A percentile compares a stretch with the other conserved stretches of the same genome.
Evolutionary conservation across 257 asterid species (phyloP).

Genomic region (Handroanthus guayacan): DNA sequence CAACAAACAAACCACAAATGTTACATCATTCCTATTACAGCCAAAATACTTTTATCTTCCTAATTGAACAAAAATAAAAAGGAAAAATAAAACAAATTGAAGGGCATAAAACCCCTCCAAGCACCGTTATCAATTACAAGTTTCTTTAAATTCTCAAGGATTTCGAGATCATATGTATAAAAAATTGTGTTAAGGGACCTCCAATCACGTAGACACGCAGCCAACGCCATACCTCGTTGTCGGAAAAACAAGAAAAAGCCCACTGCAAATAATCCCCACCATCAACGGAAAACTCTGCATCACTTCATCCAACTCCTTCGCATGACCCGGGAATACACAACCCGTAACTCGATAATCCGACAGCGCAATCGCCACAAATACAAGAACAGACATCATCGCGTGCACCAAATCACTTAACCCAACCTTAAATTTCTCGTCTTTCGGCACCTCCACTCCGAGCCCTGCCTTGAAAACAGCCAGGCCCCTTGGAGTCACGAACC

Average conservation of each 20-base stretch:
- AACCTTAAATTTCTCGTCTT: conserved; percentile 61
- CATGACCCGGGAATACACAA: conserved; percentile 81
- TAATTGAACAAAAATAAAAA: too few relatives aligned
- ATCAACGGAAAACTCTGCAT: conserved; percentile 91
- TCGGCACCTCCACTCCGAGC: conserved; percentile 69
- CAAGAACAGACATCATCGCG: conserved; percentile 83
- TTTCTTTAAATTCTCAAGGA: not conserved
- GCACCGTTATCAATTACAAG: too few relatives aligned
- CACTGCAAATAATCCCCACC: conserved; percentile 89
- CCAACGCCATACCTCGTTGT: conserved; percentile 87
- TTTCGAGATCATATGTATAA: not conserved
- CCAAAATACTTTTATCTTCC: too few relatives aligned
- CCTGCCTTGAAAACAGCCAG: conserved; percentile 83
- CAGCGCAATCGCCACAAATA: conserved; percentile 75
- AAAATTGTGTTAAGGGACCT: too few relatives aligned
- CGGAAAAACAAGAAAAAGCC: conserved; percentile 87
- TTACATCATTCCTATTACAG: too few relatives aligned
- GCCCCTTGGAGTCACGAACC: conserved; percentile 76
- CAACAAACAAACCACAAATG: not conserved
- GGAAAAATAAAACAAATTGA: too few relatives aligned
- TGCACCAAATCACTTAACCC: conserved; percentile 83
- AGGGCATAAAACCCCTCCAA: too few relatives aligned
- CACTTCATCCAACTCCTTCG: conserved; percentile 73
- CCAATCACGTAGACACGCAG: conserved; percentile 60
- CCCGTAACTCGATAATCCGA: conserved; percentile 90